These are phyloP conservation scores for Triticum dicoccoides DNA, from an alignment of 176 grass and related monocot genomes.

Conservation along the genomic window DNA sequence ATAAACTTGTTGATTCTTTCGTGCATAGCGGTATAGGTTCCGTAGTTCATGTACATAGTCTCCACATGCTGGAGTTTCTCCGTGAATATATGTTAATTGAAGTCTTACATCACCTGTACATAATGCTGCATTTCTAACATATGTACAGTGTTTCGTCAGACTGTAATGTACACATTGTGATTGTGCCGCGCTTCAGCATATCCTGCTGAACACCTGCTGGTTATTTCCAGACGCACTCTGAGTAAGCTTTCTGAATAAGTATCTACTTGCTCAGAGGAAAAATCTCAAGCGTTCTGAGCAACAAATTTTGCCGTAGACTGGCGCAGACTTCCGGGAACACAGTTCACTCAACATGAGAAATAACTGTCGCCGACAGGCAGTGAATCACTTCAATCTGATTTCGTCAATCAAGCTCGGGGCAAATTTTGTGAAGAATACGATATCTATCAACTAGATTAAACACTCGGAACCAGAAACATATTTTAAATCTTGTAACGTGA, in stretches of 20 bases:
- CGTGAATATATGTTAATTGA: conserved; percentile 21
- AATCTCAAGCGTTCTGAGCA: background rate
- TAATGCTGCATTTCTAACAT: conserved; percentile 7
- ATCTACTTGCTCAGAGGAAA: background rate
- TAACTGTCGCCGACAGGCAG: background rate
- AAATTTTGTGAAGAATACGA: conserved; percentile 3
- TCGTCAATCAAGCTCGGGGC: conserved; percentile 53
- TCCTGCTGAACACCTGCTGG: background rate
- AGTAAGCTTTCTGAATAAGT: background rate
- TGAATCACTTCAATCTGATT: conserved; percentile 30
- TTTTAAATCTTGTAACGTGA: conserved; percentile 38
- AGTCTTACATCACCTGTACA: conserved; percentile 32
- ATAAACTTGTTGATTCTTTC: conserved; percentile 37
- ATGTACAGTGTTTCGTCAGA: background rate
- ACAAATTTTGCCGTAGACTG: background rate
- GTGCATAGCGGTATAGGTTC: conserved; percentile 22
- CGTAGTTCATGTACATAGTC: conserved; percentile 31
- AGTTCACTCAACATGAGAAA: conserved; percentile 12
- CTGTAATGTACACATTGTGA: background rate
- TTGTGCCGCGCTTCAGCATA: background rate
- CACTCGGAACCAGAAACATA: conserved; percentile 7
- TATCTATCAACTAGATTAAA: background rate
- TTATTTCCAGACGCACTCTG: background rate
- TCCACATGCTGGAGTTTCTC: background rate
- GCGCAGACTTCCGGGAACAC: background rate